Percentiles rank a stretch among this genome's conserved stretches.
Conservation (phyloP, 202 grass and related monocot genomes). For the Schoenoplectus triqueter region DNA sequence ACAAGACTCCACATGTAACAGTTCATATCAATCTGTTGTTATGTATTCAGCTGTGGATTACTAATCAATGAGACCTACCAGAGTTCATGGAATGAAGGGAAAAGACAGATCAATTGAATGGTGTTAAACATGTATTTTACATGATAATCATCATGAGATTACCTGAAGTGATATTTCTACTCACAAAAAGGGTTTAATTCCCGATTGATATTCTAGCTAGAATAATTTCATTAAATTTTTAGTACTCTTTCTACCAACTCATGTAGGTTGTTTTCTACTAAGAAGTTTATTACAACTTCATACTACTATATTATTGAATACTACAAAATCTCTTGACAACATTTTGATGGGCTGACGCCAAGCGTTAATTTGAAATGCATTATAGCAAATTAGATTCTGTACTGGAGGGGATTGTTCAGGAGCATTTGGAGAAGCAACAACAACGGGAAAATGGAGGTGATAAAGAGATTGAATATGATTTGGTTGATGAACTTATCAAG, state of each 20-base stretch:
- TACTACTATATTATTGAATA: neutral
- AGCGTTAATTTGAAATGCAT: neutral
- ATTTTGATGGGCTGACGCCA: too few relatives aligned
- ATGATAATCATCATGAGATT: too few relatives aligned
- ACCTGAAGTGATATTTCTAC: too few relatives aligned
- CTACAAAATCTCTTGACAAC: neutral
- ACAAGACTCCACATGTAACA: slow-evolving; percentile 18
- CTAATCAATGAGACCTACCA: neutral
- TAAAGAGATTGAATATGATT: neutral
- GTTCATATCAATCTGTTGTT: neutral
- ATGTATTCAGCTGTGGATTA: neutral
- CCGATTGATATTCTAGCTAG: too few relatives aligned
- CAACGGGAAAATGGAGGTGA: neutral
- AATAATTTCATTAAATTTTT: too few relatives aligned
- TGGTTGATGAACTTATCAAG: slow-evolving; percentile 30
- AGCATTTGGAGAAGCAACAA: slow-evolving; percentile 28
- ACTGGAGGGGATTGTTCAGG: slow-evolving; percentile 14
- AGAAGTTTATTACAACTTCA: neutral
- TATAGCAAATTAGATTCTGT: slow-evolving; percentile 21
- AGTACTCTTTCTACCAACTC: too few relatives aligned
- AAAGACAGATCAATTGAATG: too few relatives aligned
- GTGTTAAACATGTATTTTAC: too few relatives aligned
- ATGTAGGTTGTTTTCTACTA: neutral
- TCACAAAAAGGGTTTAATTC: too few relatives aligned
- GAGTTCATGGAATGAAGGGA: too few relatives aligned